Evolutionary conservation across 2,329 filamentous ascomycete genomes (phyloP).

Genomic region (Colletotrichum costaricense): DNA sequence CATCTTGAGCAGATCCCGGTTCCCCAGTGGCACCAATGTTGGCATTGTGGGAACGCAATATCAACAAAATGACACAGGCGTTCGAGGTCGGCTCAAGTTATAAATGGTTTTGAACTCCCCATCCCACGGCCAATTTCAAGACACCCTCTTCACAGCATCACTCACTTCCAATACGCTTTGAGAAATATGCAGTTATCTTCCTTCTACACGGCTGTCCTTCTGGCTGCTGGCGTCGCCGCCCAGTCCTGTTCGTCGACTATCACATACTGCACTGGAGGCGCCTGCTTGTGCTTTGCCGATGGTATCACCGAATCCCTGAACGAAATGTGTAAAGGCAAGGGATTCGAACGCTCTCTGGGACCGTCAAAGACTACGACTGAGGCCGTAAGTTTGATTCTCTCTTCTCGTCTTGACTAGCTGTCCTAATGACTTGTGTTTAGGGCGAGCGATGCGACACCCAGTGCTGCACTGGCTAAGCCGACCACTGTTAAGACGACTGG

Average conservation of each 20-base stretch:
- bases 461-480: background rate
- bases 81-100: background rate
- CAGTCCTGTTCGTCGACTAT: background rate
- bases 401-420: background rate
- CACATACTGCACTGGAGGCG: slow-evolving; percentile 3
- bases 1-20: background rate
- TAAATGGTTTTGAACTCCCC: background rate
- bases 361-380: slow-evolving; percentile 4
- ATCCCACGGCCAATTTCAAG: too few relatives aligned
- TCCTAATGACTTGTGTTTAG: background rate
- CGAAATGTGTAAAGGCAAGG: background rate
- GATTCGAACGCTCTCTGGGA: slow-evolving; percentile 15
- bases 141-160: too few relatives aligned
- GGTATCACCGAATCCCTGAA: background rate
- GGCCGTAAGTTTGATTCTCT: background rate
- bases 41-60: too few relatives aligned
- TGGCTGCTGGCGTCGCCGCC: background rate
- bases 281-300: background rate
- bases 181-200: background rate
- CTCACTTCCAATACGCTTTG: background rate
- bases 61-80: too few relatives aligned
- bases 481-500: too few relatives aligned
- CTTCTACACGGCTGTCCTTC: background rate
- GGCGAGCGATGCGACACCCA: background rate
- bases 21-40: too few relatives aligned